Evolutionary conservation across 169 alveolate genomes (phyloP).

Genomic region (Plasmodium berghei): DNA sequence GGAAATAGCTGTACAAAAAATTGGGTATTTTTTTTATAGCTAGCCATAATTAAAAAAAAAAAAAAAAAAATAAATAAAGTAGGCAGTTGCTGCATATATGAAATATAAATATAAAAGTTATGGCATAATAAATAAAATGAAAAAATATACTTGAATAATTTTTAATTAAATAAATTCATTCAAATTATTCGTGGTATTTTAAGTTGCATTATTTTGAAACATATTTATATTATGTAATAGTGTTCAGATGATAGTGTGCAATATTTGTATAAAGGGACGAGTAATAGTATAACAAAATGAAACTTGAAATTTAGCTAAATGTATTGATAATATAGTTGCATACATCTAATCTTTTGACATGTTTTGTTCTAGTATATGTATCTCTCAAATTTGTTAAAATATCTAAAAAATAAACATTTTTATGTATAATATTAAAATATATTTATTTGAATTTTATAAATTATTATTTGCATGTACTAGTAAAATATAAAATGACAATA

Average conservation of each 20-base stretch:
- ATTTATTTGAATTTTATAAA: background rate
- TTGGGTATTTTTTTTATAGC: constrained; percentile 1
- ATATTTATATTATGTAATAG: no score
- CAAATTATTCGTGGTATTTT: no score
- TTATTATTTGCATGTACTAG: background rate
- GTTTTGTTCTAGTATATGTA: constrained; percentile 40
- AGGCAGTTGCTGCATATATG: background rate
- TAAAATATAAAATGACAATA: background rate
- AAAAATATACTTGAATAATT: no score
- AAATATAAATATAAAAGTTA: no score
- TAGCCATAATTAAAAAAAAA: background rate
- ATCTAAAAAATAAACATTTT: constrained; percentile 32
- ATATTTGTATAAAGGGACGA: no score
- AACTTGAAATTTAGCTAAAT: constrained; percentile 1
- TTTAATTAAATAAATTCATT: no score
- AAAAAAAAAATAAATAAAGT: background rate
- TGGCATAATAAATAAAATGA: no score
- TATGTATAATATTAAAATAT: background rate
- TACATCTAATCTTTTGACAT: constrained; percentile 51
- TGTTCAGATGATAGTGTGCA: no score
- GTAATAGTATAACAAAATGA: background rate
- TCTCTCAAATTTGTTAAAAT: constrained; percentile 17
- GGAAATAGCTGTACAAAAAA: background rate
- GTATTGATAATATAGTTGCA: constrained; percentile 39
- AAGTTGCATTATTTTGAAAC: no score